Conservation (phyloP, 192 early-diverging fungal genomes). For the Umbelopsis ramanniana region DNA sequence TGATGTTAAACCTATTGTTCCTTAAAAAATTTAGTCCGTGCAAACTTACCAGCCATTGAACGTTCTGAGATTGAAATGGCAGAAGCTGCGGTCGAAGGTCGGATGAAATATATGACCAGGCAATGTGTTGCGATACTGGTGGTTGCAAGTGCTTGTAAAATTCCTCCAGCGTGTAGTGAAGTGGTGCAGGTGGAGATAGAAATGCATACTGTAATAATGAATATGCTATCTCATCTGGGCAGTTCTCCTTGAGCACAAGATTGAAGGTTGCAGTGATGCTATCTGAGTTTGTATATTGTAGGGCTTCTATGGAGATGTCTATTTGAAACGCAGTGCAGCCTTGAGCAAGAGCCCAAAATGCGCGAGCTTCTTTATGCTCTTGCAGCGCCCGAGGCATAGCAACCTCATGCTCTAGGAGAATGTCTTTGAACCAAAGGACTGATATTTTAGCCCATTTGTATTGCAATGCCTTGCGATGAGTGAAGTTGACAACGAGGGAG, state of each 20-base stretch:
- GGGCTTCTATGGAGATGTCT: not conserved
- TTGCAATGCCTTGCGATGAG: conserved; percentile 1
- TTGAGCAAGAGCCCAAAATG: conserved; percentile 11
- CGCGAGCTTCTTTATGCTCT: not conserved
- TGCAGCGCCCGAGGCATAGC: not conserved
- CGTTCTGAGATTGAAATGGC: conserved; percentile 38
- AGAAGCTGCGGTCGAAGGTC: conserved; percentile 22
- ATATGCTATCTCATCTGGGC: not conserved
- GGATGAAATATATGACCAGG: not conserved
- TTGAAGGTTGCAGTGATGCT: not conserved
- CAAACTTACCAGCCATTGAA: conserved; percentile 32
- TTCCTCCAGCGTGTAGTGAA: conserved; percentile 12
- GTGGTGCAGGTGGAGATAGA: conserved; percentile 7
- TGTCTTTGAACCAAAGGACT: not conserved
- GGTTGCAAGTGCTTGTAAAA: conserved; percentile 32
- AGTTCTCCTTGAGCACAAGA: not conserved
- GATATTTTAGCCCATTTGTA: conserved; percentile 1
- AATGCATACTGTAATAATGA: conserved; percentile 9
- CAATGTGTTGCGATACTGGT: not conserved
- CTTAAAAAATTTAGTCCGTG: not conserved
- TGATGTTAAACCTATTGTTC: not conserved
- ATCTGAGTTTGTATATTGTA: not conserved
- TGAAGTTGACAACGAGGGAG: not conserved
- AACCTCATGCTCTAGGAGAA: not conserved
- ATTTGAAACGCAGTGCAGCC: not conserved